These are phyloP conservation scores for Mucor ambiguus DNA, from an alignment of 371 early-diverging fungal species.

Conservation along the genomic window DNA sequence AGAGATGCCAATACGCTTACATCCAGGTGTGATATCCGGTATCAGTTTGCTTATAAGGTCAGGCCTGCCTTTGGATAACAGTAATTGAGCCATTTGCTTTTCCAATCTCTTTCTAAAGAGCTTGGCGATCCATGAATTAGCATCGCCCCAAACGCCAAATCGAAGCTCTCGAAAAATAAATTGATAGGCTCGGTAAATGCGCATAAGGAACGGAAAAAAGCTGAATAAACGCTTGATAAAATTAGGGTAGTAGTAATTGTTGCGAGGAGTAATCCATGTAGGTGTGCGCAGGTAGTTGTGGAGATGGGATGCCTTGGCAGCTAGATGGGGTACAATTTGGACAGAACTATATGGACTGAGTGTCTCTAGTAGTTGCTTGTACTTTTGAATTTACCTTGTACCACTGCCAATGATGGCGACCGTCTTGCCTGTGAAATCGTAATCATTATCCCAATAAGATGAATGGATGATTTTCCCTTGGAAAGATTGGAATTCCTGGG, in stretches of 20 bases:
- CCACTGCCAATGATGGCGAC: slow-evolving; percentile 60
- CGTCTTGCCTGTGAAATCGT: slow-evolving; percentile 50
- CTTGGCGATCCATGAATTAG: slow-evolving; percentile 5
- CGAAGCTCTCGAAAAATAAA: background rate
- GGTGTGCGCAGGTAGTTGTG: slow-evolving; percentile 55
- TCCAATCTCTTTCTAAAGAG: background rate
- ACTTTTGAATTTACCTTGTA: slow-evolving; percentile 39
- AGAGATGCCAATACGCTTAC: slow-evolving; percentile 59
- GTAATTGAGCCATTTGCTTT: slow-evolving; percentile 14
- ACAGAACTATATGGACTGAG: slow-evolving; percentile 32
- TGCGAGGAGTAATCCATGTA: slow-evolving; percentile 38
- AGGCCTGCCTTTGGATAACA: slow-evolving; percentile 24
- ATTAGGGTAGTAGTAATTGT: slow-evolving; percentile 25
- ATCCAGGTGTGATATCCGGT: slow-evolving; percentile 53
- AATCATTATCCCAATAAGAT: slow-evolving; percentile 47
- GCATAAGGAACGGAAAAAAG: slow-evolving; percentile 42
- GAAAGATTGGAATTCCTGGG: slow-evolving; percentile 50
- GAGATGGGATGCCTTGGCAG: slow-evolving; percentile 35
- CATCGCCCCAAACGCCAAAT: background rate
- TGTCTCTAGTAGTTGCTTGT: no score
- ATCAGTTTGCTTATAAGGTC: slow-evolving; percentile 45
- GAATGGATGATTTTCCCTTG: slow-evolving; percentile 54
- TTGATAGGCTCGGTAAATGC: slow-evolving; percentile 21
- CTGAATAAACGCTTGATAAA: slow-evolving; percentile 38
- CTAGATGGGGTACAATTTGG: slow-evolving; percentile 51